Evolutionary conservation across 2,329 filamentous ascomycete genomes (phyloP).

Genomic region (Exophiala lecanii-corni): DNA sequence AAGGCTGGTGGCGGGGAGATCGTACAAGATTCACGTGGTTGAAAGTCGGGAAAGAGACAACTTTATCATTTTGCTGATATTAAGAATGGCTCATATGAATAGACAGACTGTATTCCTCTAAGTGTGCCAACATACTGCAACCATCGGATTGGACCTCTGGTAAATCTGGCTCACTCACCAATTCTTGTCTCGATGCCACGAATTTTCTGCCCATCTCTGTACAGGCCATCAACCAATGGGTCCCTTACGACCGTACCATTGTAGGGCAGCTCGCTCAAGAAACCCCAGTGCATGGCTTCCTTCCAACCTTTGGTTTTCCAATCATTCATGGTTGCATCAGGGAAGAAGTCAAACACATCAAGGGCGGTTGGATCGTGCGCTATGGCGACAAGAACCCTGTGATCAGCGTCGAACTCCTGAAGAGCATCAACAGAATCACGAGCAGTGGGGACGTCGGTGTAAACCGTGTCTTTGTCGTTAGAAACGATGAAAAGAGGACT

Average conservation of each 20-base stretch:
- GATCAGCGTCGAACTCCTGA: slow-evolving; percentile 25
- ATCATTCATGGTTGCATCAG: slow-evolving; percentile 17
- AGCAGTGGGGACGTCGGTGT: slow-evolving; percentile 18
- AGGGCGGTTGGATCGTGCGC: slow-evolving; percentile 27
- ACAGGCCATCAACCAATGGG: not conserved
- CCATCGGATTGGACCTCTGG: too few species aligned
- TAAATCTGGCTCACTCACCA: too few species aligned
- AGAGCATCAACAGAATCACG: slow-evolving; percentile 24
- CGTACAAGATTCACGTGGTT: too few species aligned
- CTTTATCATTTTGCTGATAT: too few species aligned
- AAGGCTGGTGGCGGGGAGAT: too few species aligned
- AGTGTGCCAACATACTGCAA: too few species aligned
- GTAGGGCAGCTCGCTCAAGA: slow-evolving; percentile 5
- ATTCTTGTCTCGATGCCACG: not conserved
- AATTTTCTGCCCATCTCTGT: not conserved
- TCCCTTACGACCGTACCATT: not conserved
- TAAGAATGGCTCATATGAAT: too few species aligned
- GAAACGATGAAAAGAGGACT: slow-evolving; percentile 20
- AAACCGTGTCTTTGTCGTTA: not conserved
- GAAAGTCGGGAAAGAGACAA: too few species aligned
- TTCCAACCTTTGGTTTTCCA: slow-evolving; percentile 20
- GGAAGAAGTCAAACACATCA: slow-evolving; percentile 26
- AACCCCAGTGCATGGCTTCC: slow-evolving; percentile 3
- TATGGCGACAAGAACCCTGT: slow-evolving; percentile 26
- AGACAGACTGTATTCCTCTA: too few species aligned